Evolutionary conservation across 139 green algal species (phyloP).

Genomic region (Spirogloea muscicola): DNA sequence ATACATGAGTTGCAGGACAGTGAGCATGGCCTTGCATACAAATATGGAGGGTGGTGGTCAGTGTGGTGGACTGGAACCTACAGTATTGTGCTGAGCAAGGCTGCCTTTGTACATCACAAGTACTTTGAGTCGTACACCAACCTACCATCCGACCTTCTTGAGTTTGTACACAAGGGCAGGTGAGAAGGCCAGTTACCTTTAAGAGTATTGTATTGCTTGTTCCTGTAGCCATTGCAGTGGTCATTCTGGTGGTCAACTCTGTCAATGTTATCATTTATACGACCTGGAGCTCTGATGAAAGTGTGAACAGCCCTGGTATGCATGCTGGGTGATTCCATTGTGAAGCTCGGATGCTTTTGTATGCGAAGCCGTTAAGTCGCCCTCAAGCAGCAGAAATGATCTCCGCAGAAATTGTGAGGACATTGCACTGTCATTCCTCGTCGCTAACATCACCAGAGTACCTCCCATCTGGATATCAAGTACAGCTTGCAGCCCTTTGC

Average conservation of each 20-base stretch:
- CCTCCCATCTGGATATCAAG: slow-evolving; percentile 43
- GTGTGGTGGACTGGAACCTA: slow-evolving; percentile 44
- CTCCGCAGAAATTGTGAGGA: slow-evolving; percentile 56
- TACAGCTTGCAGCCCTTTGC: background rate
- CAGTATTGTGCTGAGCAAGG: slow-evolving; percentile 63
- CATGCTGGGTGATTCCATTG: background rate
- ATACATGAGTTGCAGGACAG: too few relatives aligned
- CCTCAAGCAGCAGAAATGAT: background rate
- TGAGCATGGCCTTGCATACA: too few relatives aligned
- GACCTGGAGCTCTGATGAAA: background rate
- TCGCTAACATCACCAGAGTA: slow-evolving; percentile 25
- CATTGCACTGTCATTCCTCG: slow-evolving; percentile 53
- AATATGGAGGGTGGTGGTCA: slow-evolving; percentile 39
- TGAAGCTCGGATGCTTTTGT: slow-evolving; percentile 5
- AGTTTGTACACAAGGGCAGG: slow-evolving; percentile 54
- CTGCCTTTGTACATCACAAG: slow-evolving; percentile 59
- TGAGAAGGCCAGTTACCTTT: background rate
- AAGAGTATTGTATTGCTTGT: background rate
- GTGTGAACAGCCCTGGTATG: background rate
- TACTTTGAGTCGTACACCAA: slow-evolving; percentile 57
- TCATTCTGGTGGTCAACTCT: too few relatives aligned
- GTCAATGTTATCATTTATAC: background rate
- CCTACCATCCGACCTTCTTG: slow-evolving; percentile 43
- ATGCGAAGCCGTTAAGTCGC: background rate
- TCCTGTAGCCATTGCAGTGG: background rate